Evolutionary conservation across 2,329 filamentous ascomycete species (phyloP).

Genomic region (Aspergillus spinulosporus): DNA sequence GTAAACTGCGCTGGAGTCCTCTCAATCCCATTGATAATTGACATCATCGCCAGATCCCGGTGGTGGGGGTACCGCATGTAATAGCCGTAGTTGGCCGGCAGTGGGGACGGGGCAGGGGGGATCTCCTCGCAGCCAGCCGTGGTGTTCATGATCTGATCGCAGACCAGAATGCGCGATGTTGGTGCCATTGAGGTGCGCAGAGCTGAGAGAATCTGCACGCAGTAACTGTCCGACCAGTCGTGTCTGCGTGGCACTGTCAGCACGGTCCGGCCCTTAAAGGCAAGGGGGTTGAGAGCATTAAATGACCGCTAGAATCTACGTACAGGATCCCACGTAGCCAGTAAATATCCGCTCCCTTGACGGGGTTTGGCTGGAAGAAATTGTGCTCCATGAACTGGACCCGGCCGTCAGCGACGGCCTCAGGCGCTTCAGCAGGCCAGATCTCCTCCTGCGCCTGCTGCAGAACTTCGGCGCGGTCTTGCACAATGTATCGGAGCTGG

Average conservation of each 20-base stretch:
- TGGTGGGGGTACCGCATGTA: not conserved
- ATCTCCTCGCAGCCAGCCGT: conserved; percentile 1
- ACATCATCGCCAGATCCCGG: not conserved
- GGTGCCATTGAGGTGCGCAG: conserved; percentile 6
- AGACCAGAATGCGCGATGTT: conserved; percentile 10
- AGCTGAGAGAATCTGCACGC: conserved; percentile 13
- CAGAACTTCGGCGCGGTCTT: conserved; percentile 5
- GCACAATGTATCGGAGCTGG: conserved; percentile 6
- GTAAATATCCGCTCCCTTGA: conserved; percentile 11
- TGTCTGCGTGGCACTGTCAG: conserved; percentile 7
- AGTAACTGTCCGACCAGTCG: conserved; percentile 17
- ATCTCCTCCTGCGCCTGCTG: not conserved
- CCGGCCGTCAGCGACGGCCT: not conserved
- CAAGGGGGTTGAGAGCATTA: too few species aligned
- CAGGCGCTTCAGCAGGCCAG: conserved; percentile 6
- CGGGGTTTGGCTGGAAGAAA: conserved; percentile 14
- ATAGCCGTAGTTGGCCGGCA: not conserved
- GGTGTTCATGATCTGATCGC: conserved; percentile 19
- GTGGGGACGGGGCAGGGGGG: too few species aligned
- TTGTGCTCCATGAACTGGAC: conserved; percentile 9
- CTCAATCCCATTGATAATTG: too few species aligned
- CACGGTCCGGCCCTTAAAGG: too few species aligned
- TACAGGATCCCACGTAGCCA: conserved; percentile 15
- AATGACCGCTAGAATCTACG: not conserved
- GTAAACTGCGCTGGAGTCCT: not conserved